Evolutionary conservation across 1,284 basidiomycete species (phyloP).

Genomic region (Xerocomus minutiporus): DNA sequence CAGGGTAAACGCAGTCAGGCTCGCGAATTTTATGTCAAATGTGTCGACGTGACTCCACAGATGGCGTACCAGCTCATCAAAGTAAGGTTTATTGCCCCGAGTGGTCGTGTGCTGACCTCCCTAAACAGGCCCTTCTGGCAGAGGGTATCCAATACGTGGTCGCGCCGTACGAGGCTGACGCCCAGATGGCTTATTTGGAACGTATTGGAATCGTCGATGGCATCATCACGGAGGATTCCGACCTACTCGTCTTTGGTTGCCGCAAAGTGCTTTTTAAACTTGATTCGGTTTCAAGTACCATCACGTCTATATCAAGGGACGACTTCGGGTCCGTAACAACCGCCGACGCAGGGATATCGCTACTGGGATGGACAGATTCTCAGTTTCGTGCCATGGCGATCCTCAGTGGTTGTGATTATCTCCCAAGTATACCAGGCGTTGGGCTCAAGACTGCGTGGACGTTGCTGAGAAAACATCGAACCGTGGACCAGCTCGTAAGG

Average conservation of each 20-base stretch:
- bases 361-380: slow-evolving; percentile 83
- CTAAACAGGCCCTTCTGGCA: slow-evolving; percentile 68
- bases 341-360: slow-evolving; percentile 61
- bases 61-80: slow-evolving; percentile 99
- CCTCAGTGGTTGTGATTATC: slow-evolving; percentile 95
- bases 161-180: slow-evolving; percentile 98
- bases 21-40: slow-evolving; percentile 85
- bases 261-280: slow-evolving; percentile 84
- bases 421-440: slow-evolving; percentile 89
- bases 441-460: slow-evolving; percentile 94
- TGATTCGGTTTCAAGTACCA: slow-evolving; percentile 68
- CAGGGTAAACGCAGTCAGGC: slow-evolving; percentile 81
- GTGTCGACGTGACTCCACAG: slow-evolving; percentile 92
- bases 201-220: slow-evolving; percentile 80
- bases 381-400: slow-evolving; percentile 97
- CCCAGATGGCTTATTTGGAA: slow-evolving; percentile 93
- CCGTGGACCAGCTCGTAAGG: slow-evolving; percentile 83
- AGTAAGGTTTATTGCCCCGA: slow-evolving; percentile 40
- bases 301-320: slow-evolving; percentile 75
- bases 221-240: slow-evolving; percentile 97
- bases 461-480: slow-evolving; percentile 80
- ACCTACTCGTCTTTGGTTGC: slow-evolving; percentile 96
- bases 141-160: slow-evolving; percentile 85
- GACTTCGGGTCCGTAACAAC: slow-evolving; percentile 68
- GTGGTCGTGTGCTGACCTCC: slow-evolving; percentile 8